These are phyloP conservation scores for Phytophthora pseudosyringae DNA, from an alignment of 352 stramenopile genomes.

Conservation along the genomic window DNA sequence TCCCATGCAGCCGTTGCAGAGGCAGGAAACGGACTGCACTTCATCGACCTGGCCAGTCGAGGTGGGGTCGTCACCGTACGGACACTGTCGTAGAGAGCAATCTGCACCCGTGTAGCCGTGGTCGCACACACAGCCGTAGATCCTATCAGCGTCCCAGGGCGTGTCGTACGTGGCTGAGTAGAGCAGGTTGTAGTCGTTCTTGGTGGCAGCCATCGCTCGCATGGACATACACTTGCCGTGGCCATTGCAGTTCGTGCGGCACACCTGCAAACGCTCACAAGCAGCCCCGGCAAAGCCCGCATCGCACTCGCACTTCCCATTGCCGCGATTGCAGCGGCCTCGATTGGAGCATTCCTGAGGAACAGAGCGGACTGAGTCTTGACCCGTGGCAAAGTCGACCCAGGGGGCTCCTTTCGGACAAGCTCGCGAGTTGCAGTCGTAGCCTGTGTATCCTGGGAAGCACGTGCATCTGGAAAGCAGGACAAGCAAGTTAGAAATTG, in stretches of 20 bases:
- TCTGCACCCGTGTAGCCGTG: conserved; percentile 87
- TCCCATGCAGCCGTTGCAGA: conserved; percentile 60
- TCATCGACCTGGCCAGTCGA: conserved; percentile 80
- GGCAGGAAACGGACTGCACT: conserved; percentile 79
- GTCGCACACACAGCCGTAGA: conserved; percentile 91
- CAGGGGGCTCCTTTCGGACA: conserved; percentile 80
- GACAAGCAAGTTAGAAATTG: not conserved
- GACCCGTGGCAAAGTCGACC: conserved; percentile 54
- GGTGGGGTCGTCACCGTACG: conserved; percentile 86
- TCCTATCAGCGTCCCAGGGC: conserved; percentile 86
- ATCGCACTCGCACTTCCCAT: conserved; percentile 84
- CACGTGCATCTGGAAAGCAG: conserved; percentile 75
- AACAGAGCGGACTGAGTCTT: conserved; percentile 51
- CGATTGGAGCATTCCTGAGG: conserved; percentile 70
- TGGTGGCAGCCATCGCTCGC: conserved; percentile 45
- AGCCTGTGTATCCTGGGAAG: conserved; percentile 84
- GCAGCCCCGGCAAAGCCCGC: conserved; percentile 69
- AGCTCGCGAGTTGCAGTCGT: conserved; percentile 81
- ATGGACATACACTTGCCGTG: conserved; percentile 92
- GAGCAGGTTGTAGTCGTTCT: conserved; percentile 73
- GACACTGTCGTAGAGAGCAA: conserved; percentile 87
- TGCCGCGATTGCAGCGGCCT: conserved; percentile 79
- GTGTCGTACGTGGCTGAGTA: conserved; percentile 60
- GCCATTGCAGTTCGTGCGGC: conserved; percentile 85
- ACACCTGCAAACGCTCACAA: conserved; percentile 71